Percentiles rank a stretch among this genome's conserved stretches.
phyloP scores from a whole-genome alignment of 1,284 basidiomycete species.

The Marasmius fiardii region DNA sequence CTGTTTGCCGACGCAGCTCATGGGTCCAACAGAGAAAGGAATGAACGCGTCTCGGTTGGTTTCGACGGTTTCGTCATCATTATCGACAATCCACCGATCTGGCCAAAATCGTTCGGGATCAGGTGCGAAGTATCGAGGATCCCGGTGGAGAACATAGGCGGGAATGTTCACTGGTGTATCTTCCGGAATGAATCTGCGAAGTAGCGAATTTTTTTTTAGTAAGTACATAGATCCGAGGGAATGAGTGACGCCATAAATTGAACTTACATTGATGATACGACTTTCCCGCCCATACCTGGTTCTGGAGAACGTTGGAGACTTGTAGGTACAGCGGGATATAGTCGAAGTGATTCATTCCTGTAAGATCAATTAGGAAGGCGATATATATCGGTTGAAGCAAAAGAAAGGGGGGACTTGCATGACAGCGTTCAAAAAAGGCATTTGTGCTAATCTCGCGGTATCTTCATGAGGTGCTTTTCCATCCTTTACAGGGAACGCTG shows the following conservation, averaged over 20 bases:
- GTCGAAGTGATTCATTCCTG: constrained; percentile 11
- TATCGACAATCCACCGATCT: constrained; percentile 34
- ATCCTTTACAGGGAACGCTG: neutral
- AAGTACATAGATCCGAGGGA: too few relatives aligned
- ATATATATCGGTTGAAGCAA: neutral
- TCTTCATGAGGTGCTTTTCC: neutral
- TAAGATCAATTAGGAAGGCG: too few relatives aligned
- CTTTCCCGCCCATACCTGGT: constrained; percentile 2
- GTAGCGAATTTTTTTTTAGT: too few relatives aligned
- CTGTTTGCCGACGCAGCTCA: constrained; percentile 30
- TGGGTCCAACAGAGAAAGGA: constrained; percentile 30
- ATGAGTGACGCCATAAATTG: too few relatives aligned
- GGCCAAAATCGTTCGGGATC: constrained; percentile 37
- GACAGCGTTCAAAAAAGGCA: constrained; percentile 1
- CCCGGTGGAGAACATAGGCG: constrained; percentile 35
- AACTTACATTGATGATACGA: constrained; percentile 7
- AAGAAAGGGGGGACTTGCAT: constrained; percentile 6
- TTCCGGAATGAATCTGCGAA: constrained; percentile 34
- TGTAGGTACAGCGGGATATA: constrained; percentile 8
- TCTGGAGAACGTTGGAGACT: constrained; percentile 5
- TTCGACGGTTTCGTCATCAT: constrained; percentile 16
- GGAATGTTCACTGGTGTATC: constrained; percentile 36
- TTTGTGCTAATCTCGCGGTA: neutral
- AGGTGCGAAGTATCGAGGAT: constrained; percentile 39
- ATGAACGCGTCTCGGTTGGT: constrained; percentile 25